Percentiles rank a stretch among this genome's conserved stretches.
phyloP scores from a whole-genome alignment of 331 rosid species.

The Malus hybrid region DNA sequence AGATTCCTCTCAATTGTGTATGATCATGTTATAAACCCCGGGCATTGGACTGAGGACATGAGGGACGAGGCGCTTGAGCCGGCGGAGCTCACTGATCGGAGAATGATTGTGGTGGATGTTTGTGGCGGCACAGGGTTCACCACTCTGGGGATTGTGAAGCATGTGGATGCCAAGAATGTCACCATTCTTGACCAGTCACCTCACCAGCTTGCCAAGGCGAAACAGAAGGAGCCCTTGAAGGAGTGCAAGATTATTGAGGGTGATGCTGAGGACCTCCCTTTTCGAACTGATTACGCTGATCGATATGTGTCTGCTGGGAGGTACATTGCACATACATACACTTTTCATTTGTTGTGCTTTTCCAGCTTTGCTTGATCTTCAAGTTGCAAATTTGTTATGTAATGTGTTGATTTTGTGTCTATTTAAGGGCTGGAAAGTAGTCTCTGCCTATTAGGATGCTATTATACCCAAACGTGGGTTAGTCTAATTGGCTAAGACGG shows the following conservation, averaged over 20 bases:
- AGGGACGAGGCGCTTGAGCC: constrained; percentile 96
- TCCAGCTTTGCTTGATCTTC: background rate
- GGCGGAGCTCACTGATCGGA: constrained; percentile 63
- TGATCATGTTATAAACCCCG: constrained; percentile 84
- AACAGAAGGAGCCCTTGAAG: constrained; percentile 78
- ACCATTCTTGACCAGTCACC: constrained; percentile 94
- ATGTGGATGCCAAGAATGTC: constrained; percentile 84
- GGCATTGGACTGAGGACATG: constrained; percentile 96
- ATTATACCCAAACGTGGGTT: background rate
- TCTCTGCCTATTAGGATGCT: background rate
- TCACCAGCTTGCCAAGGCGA: constrained; percentile 91
- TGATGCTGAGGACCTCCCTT: constrained; percentile 90
- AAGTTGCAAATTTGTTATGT: background rate
- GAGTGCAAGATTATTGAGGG: constrained; percentile 80
- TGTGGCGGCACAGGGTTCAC: constrained; percentile 92
- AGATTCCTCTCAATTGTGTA: constrained; percentile 86
- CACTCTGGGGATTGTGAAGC: constrained; percentile 82
- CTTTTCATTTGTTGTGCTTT: background rate
- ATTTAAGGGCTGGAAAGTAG: background rate
- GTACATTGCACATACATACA: constrained; percentile 21
- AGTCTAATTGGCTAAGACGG: background rate
- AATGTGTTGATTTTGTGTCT: background rate
- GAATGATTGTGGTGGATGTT: constrained; percentile 83
- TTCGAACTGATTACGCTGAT: constrained; percentile 81
- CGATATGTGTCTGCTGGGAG: constrained; percentile 92